These are phyloP conservation scores for Bremia lactucae DNA, from an alignment of 352 stramenopile genomes.

Conservation along the genomic window DNA sequence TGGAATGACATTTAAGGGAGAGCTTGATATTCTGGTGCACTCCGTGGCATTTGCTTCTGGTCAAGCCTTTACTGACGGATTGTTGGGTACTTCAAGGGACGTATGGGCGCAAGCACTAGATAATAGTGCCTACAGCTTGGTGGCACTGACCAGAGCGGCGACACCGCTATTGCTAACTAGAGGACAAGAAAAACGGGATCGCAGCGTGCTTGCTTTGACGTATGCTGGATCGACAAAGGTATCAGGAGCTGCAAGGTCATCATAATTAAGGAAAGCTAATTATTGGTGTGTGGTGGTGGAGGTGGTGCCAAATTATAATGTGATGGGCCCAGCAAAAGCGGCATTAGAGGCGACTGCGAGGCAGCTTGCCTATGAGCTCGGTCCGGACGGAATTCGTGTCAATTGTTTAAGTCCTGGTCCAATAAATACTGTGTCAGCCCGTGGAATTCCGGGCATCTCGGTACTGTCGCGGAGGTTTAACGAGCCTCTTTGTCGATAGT, in stretches of 20 bases:
- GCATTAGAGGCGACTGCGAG: slow-evolving; percentile 77
- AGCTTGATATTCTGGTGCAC: slow-evolving; percentile 83
- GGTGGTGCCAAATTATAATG: slow-evolving; percentile 85
- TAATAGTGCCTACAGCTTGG: slow-evolving; percentile 85
- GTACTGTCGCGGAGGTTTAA: slow-evolving; percentile 13
- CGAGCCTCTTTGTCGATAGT: too few relatives aligned
- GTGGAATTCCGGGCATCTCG: slow-evolving; percentile 85
- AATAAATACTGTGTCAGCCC: slow-evolving; percentile 84
- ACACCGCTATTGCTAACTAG: slow-evolving; percentile 36
- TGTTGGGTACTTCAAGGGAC: slow-evolving; percentile 32
- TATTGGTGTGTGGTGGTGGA: slow-evolving; percentile 11
- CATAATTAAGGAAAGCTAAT: slow-evolving; percentile 3
- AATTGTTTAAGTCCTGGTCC: slow-evolving; percentile 87
- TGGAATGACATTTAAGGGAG: slow-evolving; percentile 30
- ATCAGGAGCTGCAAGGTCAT: neutral
- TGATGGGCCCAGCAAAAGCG: slow-evolving; percentile 89
- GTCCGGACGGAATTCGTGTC: slow-evolving; percentile 66
- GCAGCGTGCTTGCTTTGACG: slow-evolving; percentile 80
- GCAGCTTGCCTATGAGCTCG: slow-evolving; percentile 77
- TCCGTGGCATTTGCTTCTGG: slow-evolving; percentile 83
- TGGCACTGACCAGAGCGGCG: slow-evolving; percentile 60
- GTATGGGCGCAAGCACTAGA: slow-evolving; percentile 76
- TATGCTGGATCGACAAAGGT: slow-evolving; percentile 73
- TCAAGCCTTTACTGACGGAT: slow-evolving; percentile 55
- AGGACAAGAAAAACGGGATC: slow-evolving; percentile 19